phyloP scores from a whole-genome alignment of 1,284 basidiomycete genomes.

The Naganishia albida region DNA sequence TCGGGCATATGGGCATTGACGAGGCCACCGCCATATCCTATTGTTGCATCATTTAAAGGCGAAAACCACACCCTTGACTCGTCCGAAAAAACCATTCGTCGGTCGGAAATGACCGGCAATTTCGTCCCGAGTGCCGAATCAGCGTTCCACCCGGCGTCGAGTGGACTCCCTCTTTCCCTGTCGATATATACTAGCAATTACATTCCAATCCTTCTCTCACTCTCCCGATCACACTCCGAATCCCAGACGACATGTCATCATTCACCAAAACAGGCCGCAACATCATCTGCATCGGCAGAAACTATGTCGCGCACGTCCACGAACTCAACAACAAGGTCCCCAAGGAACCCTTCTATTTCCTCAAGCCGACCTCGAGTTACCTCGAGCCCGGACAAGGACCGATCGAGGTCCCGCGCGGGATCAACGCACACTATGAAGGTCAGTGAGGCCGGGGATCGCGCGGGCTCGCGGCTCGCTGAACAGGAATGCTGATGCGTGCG shows the following conservation, averaged over 20 bases:
- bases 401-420: conserved; percentile 82
- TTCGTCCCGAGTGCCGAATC: too few relatives aligned
- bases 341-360: conserved; percentile 96
- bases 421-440: conserved; percentile 90
- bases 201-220: too few relatives aligned
- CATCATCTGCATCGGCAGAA: conserved; percentile 80
- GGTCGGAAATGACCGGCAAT: too few relatives aligned
- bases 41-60: too few relatives aligned
- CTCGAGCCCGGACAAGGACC: conserved; percentile 65
- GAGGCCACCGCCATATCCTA: too few relatives aligned
- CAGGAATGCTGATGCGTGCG: background rate
- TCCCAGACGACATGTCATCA: conserved; percentile 27
- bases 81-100: too few relatives aligned
- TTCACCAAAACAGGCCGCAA: conserved; percentile 45
- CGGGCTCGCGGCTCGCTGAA: too few relatives aligned
- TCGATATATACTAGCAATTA: too few relatives aligned
- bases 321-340: conserved; percentile 88
- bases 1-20: too few relatives aligned
- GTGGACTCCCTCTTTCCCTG: too few relatives aligned
- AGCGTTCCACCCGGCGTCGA: too few relatives aligned
- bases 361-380: conserved; percentile 93
- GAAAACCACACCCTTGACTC: too few relatives aligned
- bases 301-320: conserved; percentile 74
- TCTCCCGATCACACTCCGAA: background rate
- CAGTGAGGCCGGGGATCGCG: conserved; percentile 33